A percentile compares a stretch with the other conserved stretches of the same genome.
Evolutionary conservation across 805 yeast genomes (phyloP).

Genomic region (Saccharomycopsis sp.): DNA sequence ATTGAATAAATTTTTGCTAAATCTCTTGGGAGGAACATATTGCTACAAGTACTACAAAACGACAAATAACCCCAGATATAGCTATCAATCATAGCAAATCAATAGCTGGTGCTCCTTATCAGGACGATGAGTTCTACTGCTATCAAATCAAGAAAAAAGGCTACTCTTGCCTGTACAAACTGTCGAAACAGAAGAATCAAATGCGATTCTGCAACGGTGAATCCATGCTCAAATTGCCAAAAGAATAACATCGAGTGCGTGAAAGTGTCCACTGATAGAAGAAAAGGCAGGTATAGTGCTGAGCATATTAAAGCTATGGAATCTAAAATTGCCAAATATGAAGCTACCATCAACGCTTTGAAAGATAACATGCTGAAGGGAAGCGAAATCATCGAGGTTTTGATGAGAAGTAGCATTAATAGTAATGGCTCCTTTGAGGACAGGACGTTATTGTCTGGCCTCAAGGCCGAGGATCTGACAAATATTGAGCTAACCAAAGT

Average conservation of each 20-base stretch:
- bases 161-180: conserved; percentile 8
- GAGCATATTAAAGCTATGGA: conserved; percentile 6
- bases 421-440: not conserved
- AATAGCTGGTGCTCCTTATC: no score
- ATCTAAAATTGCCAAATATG: conserved; percentile 1
- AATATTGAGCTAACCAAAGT: not conserved
- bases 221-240: conserved; percentile 3
- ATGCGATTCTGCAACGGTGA: conserved; percentile 4
- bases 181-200: conserved; percentile 8
- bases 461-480: not conserved
- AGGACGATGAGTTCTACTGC: not conserved
- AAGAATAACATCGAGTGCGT: conserved; percentile 6
- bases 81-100: no score
- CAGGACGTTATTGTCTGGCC: not conserved
- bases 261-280: conserved; percentile 8
- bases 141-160: conserved; percentile 6
- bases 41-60: no score
- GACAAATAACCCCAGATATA: no score
- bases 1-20: no score
- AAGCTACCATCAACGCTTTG: conserved; percentile 2
- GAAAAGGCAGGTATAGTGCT: conserved; percentile 8
- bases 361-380: conserved; percentile 3
- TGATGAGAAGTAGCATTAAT: not conserved
- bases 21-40: no score
- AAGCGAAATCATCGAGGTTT: not conserved